These are phyloP conservation scores for Salix brachista DNA, from an alignment of 345 rosid species.

Conservation along the genomic window DNA sequence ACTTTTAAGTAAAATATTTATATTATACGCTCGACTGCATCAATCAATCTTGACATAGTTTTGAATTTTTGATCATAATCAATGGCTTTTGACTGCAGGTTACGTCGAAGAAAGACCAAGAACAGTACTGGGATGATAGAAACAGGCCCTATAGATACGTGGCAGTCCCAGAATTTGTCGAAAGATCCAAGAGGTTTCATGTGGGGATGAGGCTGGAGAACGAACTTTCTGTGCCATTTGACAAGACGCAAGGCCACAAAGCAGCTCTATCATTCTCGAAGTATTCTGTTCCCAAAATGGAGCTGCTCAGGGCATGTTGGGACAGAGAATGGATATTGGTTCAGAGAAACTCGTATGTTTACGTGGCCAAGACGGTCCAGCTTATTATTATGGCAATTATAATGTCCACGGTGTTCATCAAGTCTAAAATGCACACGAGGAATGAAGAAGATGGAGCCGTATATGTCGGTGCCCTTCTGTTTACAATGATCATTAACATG, in stretches of 20 bases:
- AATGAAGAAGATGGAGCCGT: slow-evolving; percentile 46
- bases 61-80: background rate
- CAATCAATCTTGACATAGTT: background rate
- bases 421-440: slow-evolving; percentile 55
- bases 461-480: slow-evolving; percentile 55
- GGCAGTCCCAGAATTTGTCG: slow-evolving; percentile 54
- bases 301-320: slow-evolving; percentile 67
- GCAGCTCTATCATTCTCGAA: slow-evolving; percentile 65
- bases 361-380: slow-evolving; percentile 66
- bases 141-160: slow-evolving; percentile 58
- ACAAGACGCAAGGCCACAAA: slow-evolving; percentile 52
- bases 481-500: slow-evolving; percentile 62
- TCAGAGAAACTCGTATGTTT: slow-evolving; percentile 61
- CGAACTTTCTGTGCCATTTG: slow-evolving; percentile 54
- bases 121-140: slow-evolving; percentile 74
- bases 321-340: slow-evolving; percentile 75
- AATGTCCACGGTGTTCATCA: slow-evolving; percentile 55
- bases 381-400: slow-evolving; percentile 55
- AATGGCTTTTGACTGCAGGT: slow-evolving; percentile 39
- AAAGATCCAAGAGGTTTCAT: slow-evolving; percentile 59
- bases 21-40: too few relatives aligned
- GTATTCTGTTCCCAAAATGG: slow-evolving; percentile 53
- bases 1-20: too few relatives aligned
- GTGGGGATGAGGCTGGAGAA: slow-evolving; percentile 53
- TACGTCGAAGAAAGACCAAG: slow-evolving; percentile 84